A percentile compares a stretch with the other conserved stretches of the same genome.
These are phyloP conservation scores for Penicillium crustosum DNA, from an alignment of 2,329 filamentous ascomycete species.

Conservation along the genomic window DNA sequence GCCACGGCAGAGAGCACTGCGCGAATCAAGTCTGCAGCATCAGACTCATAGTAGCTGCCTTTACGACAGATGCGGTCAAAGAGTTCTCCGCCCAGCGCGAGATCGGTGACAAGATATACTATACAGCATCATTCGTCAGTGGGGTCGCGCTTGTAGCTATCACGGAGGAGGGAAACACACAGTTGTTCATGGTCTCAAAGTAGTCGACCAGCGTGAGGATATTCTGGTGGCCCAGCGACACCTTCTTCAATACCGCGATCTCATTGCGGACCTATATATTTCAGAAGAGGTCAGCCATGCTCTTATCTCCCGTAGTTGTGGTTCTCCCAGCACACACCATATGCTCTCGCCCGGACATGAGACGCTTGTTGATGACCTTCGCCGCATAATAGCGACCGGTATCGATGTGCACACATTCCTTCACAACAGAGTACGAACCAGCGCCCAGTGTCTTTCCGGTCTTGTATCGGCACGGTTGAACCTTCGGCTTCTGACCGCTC, in stretches of 20 bases:
- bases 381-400: conserved; percentile 97
- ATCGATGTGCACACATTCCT: conserved; percentile 98
- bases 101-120: conserved; percentile 95
- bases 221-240: conserved; percentile 99
- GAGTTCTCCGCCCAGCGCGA: conserved; percentile 91
- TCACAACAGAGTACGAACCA: conserved; percentile 96
- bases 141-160: background rate
- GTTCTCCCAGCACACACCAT: conserved; percentile 65
- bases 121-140: conserved; percentile 18
- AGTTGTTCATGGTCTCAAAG: conserved; percentile 99
- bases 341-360: conserved; percentile 96
- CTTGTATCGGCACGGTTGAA: conserved; percentile 97
- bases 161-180: conserved; percentile 47
- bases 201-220: conserved; percentile 98
- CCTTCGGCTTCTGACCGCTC: conserved; percentile 54
- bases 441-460: conserved; percentile 96
- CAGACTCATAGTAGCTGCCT: conserved; percentile 96
- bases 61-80: conserved; percentile 99
- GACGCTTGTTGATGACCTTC: conserved; percentile 97
- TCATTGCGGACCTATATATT: conserved; percentile 80
- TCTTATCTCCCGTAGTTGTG: background rate
- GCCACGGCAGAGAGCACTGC: conserved; percentile 95
- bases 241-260: conserved; percentile 93
- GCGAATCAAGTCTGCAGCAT: conserved; percentile 91
- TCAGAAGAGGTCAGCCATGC: conserved; percentile 11